A percentile compares a stretch with the other conserved stretches of the same genome.
phyloP scores from a whole-genome alignment of 768 basidiomycete species.

The Tulasnella sp. region DNA sequence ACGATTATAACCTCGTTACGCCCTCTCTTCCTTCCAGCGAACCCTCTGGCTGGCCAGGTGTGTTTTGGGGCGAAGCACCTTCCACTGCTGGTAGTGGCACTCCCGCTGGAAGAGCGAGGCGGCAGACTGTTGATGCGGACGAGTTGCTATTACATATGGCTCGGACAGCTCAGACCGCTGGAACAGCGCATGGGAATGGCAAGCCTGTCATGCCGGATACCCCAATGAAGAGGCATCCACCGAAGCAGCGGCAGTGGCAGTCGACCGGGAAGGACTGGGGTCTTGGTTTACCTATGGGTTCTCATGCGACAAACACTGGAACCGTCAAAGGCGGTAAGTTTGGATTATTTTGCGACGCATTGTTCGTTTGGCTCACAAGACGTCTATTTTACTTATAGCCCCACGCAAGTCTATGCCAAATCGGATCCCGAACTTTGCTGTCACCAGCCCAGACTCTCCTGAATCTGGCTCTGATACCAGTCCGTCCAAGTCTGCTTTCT shows the following conservation, averaged over 20 bases:
- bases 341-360: neutral
- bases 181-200: neutral
- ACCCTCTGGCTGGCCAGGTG: neutral
- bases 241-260: slow-evolving; percentile 13
- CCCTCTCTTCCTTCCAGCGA: neutral
- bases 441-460: slow-evolving; percentile 9
- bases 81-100: neutral
- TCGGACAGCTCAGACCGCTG: neutral
- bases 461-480: slow-evolving; percentile 13
- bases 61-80: neutral
- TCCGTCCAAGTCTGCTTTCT: neutral
- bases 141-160: slow-evolving; percentile 9
- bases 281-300: neutral
- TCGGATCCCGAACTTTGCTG: slow-evolving; percentile 7
- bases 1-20: neutral
- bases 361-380: no score
- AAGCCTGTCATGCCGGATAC: slow-evolving; percentile 19
- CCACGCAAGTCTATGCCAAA: slow-evolving; percentile 16
- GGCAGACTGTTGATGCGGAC: neutral
- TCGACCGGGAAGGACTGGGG: slow-evolving; percentile 12
- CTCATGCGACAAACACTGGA: neutral
- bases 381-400: slow-evolving; percentile 1
- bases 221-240: slow-evolving; percentile 12
- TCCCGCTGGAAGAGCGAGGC: neutral
- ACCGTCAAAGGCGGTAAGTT: slow-evolving; percentile 1